phyloP scores from a whole-genome alignment of 2,329 filamentous ascomycete genomes.

The Blastomyces gilchristii region DNA sequence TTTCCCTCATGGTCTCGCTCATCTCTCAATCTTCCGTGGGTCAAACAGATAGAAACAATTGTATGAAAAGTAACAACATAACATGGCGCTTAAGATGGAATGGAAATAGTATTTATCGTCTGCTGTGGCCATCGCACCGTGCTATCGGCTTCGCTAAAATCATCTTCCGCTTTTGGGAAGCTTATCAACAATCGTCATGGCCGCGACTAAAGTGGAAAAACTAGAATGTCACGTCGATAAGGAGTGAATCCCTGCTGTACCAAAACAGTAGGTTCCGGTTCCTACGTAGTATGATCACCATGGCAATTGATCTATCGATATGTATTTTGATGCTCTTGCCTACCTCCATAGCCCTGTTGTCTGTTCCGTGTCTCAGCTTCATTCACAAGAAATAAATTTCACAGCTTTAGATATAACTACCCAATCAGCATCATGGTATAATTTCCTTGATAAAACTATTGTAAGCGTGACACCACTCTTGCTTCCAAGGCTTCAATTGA shows the following conservation, averaged over 20 bases:
- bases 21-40: neutral
- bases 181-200: neutral
- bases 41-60: neutral
- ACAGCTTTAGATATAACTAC: neutral
- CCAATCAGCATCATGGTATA: neutral
- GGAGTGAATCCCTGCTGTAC: neutral
- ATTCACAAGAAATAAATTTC: neutral
- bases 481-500: neutral
- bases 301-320: neutral
- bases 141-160: neutral
- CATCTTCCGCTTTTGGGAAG: neutral
- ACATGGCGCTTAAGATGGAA: neutral
- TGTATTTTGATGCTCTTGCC: neutral
- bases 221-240: neutral
- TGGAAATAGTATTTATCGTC: neutral
- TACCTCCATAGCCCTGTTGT: neutral
- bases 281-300: neutral
- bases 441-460: neutral
- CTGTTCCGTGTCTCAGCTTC: neutral
- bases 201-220: neutral
- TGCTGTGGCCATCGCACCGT: neutral
- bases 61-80: neutral
- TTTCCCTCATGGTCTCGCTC: too few relatives aligned
- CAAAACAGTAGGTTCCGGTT: neutral
- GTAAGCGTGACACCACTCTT: neutral